Conservation (phyloP, 352 stramenopile species). For the Bremia lactucae region DNA sequence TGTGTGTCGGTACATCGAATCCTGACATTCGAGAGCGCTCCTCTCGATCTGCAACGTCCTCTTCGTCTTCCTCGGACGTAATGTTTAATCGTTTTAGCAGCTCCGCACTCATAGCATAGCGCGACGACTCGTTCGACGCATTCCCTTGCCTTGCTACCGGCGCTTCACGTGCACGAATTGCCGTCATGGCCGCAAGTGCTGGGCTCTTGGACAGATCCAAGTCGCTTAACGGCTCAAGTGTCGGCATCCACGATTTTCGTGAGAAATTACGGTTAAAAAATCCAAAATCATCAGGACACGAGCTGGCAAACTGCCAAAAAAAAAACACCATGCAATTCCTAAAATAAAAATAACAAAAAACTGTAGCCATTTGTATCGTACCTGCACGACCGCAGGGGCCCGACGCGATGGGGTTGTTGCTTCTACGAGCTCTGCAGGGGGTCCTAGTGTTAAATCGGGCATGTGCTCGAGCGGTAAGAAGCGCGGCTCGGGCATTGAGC, state of each 20-base stretch:
- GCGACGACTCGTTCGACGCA: constrained; percentile 22
- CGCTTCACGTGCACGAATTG: constrained; percentile 14
- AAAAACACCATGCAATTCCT: constrained; percentile 1
- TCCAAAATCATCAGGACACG: constrained; percentile 53
- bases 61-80: constrained; percentile 21
- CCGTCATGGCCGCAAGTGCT: constrained; percentile 54
- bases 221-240: constrained; percentile 28
- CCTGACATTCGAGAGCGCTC: constrained; percentile 19
- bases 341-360: not conserved
- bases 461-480: constrained; percentile 43
- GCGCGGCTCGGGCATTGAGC: constrained; percentile 51
- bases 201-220: constrained; percentile 66
- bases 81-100: constrained; percentile 26
- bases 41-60: constrained; percentile 13
- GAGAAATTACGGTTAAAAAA: constrained; percentile 34
- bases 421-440: constrained; percentile 20
- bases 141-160: constrained; percentile 20
- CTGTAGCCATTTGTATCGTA: no score
- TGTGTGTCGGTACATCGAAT: constrained; percentile 10
- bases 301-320: constrained; percentile 46
- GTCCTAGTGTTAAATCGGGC: constrained; percentile 47
- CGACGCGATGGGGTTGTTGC: constrained; percentile 17
- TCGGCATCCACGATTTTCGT: constrained; percentile 32
- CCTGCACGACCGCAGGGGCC: constrained; percentile 40
- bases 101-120: constrained; percentile 23